Evolutionary conservation across 495 filamentous ascomycete genomes (phyloP), one percentile per base, ranked within the genome.

Genomic region (Poronia punctata): DNA sequence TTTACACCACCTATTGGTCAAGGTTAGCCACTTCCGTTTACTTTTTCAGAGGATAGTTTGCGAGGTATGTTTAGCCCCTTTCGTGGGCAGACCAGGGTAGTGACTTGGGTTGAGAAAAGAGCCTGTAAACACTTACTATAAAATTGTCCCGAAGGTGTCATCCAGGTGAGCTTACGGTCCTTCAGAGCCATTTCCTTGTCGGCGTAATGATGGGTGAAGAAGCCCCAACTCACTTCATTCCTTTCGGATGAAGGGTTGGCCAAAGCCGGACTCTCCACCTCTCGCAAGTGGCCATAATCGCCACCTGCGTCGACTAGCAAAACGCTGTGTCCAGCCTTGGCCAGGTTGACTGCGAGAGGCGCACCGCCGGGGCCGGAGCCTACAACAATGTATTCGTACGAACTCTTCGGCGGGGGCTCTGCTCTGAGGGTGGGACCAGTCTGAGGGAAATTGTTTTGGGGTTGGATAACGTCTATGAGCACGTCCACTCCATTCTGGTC

Each of bases 361-460:
- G 75, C 74, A 10, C 78, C 79, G 5, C 79, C 77, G 7, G 79
- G 68, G n/a, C 79, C 79, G 22, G 70, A 75, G 16, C 80, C 79
- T 3, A 83, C 71, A 10, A 83, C 62, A 19, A 82, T 66, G 56
- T 81, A 82, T 40, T 82, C 79, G 51, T 81, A 81, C 7, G 41
- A 35, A 38, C 49, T 49, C n/a, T 55, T 11, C 38, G 28, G 20
- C 5, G 38, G 38, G 10, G 18, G 38, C 12, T 20, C 14, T 12
- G 38, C 28, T 30, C 25, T 41, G 14, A 41, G 38, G 12, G 38
- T 43, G 24, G 46, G 38, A 4, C 40, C 40, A 15, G 40, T 43
- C 33, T 43, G 40, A 18, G 40, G 40, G 24, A 43, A 43, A 3
- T 7, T 24, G 14, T 43, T 43, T 30, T 43, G 40, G 23, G 22